Conservation (phyloP, 805 yeast genomes). For the Ascoidea asiatica region DNA sequence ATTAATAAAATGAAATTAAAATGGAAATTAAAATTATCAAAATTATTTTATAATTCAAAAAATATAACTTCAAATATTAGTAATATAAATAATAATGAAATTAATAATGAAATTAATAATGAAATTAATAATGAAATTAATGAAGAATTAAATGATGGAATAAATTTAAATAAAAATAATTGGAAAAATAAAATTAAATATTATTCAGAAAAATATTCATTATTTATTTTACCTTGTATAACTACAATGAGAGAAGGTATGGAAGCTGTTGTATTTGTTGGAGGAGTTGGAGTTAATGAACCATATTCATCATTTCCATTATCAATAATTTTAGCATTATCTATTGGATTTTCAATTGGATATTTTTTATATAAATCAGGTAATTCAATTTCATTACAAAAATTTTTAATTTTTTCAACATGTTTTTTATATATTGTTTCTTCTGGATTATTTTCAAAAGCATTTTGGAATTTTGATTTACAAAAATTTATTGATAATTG, state of each 20-base stretch:
- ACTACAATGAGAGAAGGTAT: constrained; percentile 92
- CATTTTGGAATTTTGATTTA: constrained; percentile 82
- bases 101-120: constrained; percentile 1
- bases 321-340: constrained; percentile 45
- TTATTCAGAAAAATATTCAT: constrained; percentile 46
- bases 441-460: constrained; percentile 76
- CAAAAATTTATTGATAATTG: constrained; percentile 64
- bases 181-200: constrained; percentile 16
- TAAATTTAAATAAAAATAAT: constrained; percentile 1
- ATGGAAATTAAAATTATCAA: constrained; percentile 55
- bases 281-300: constrained; percentile 73
- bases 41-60: constrained; percentile 16
- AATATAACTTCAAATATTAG: constrained; percentile 15
- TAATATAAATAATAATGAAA: background rate
- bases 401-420: constrained; percentile 61
- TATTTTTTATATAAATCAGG: constrained; percentile 63
- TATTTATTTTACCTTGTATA: constrained; percentile 68
- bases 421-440: constrained; percentile 75
- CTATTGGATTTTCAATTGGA: constrained; percentile 53
- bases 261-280: constrained; percentile 90
- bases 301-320: constrained; percentile 53
- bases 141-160: constrained; percentile 1
- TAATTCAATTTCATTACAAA: constrained; percentile 59
- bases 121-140: constrained; percentile 1
- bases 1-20: constrained; percentile 72